Conservation (phyloP, 495 filamentous ascomycete species). For the Penicillium longicatenatum region DNA sequence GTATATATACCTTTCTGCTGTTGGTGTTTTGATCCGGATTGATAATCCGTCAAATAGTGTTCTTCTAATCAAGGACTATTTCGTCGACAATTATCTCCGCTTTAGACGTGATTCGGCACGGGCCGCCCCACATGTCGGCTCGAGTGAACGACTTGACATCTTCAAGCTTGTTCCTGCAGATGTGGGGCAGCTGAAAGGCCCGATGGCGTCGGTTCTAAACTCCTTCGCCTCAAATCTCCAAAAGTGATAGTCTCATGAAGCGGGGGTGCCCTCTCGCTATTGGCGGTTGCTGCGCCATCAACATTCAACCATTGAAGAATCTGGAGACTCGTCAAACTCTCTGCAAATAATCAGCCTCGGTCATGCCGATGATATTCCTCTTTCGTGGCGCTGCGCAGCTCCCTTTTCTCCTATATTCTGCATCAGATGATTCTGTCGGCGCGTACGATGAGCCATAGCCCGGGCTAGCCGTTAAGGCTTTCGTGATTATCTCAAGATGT, state of each 20-base stretch:
- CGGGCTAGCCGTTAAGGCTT: neutral
- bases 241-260: neutral
- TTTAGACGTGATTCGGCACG: slow-evolving; percentile 5
- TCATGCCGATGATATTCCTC: neutral
- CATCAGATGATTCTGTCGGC: neutral
- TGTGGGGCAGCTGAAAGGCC: neutral
- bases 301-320: neutral
- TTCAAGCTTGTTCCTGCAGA: slow-evolving; percentile 1
- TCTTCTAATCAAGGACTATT: neutral
- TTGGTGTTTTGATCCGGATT: neutral
- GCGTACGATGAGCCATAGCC: neutral
- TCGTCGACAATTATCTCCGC: neutral
- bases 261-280: neutral
- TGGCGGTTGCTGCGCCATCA: neutral
- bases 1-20: neutral
- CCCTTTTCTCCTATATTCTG: neutral
- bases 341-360: neutral
- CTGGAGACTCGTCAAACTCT: neutral
- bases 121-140: slow-evolving; percentile 12
- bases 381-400: neutral
- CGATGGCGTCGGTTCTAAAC: slow-evolving; percentile 7
- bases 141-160: neutral
- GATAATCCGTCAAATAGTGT: neutral
- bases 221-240: slow-evolving; percentile 25
- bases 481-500: too few relatives aligned